A percentile compares a stretch with the other conserved stretches of the same genome.
These are phyloP conservation scores for Trichophyton rubrum DNA, from an alignment of 2,329 filamentous ascomycete species.

Conservation along the genomic window DNA sequence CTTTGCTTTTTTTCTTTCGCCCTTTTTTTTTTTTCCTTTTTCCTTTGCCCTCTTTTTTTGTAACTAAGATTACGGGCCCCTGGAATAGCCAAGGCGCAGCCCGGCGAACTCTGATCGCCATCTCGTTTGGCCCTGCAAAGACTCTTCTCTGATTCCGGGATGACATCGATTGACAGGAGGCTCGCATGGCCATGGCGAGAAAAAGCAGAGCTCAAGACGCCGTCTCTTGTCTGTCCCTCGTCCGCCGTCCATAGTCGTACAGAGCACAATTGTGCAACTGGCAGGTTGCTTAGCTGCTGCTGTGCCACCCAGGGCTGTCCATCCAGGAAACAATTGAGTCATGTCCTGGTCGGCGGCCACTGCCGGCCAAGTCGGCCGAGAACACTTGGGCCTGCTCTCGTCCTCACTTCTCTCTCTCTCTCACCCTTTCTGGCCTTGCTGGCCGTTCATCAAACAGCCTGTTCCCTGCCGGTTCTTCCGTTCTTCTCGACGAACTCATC, in stretches of 20 bases:
- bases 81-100: not conserved
- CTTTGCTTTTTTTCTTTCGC: not conserved
- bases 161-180: not conserved
- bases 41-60: not conserved
- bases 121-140: not conserved
- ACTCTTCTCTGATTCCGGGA: not conserved
- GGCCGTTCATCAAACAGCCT: not conserved
- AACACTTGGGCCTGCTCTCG: not conserved
- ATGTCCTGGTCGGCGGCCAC: not conserved
- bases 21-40: not conserved
- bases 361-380: constrained; percentile 1
- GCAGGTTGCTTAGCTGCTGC: not conserved
- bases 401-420: not conserved
- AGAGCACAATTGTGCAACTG: not conserved
- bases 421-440: too few species aligned
- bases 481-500: not conserved
- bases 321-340: not conserved
- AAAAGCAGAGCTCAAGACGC: not conserved
- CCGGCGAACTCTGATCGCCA: constrained; percentile 3
- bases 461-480: not conserved
- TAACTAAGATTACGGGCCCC: constrained; percentile 1
- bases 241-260: not conserved
- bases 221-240: not conserved
- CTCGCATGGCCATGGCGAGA: too few species aligned
- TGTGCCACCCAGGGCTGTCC: not conserved